A percentile compares a stretch with the other conserved stretches of the same genome.
phyloP scores from a whole-genome alignment of 257 asterid species.

The Leptodermis oblonga region DNA sequence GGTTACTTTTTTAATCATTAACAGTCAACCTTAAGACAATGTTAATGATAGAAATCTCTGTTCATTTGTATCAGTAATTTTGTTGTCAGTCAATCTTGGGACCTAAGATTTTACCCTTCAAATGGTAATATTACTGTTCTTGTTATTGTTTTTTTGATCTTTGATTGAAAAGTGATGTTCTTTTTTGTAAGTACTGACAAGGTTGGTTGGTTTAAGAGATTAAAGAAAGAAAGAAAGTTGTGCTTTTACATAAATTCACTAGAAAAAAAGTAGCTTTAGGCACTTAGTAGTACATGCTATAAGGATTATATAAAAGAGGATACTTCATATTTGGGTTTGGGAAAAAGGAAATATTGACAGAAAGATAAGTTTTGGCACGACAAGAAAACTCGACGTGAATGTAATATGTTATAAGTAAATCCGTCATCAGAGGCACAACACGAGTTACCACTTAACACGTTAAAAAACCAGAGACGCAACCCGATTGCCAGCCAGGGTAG shows the following conservation, averaged over 20 bases:
- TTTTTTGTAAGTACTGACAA: no score
- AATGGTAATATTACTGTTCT: not conserved
- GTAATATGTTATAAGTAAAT: no score
- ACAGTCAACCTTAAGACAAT: slow-evolving; percentile 32
- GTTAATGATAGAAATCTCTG: slow-evolving; percentile 11
- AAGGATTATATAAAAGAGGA: not conserved
- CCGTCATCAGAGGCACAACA: no score
- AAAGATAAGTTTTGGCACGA: no score
- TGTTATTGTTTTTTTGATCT: no score
- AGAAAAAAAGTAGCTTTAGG: slow-evolving; percentile 15
- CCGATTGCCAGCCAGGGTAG: no score
- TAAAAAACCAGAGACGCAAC: no score
- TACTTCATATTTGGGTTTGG: not conserved
- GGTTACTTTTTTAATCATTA: slow-evolving; percentile 1
- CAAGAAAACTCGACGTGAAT: no score
- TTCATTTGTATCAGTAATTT: slow-evolving; percentile 2
- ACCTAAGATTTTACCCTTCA: not conserved
- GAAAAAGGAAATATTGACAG: not conserved
- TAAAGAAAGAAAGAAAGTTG: no score
- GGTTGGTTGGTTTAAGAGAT: no score
- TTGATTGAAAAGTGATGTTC: not conserved
- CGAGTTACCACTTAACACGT: no score
- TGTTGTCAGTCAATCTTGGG: not conserved
- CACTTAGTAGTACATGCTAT: not conserved
- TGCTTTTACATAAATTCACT: not conserved